phyloP scores from a whole-genome alignment of 345 rosid species.

The Trapa bicornis region DNA sequence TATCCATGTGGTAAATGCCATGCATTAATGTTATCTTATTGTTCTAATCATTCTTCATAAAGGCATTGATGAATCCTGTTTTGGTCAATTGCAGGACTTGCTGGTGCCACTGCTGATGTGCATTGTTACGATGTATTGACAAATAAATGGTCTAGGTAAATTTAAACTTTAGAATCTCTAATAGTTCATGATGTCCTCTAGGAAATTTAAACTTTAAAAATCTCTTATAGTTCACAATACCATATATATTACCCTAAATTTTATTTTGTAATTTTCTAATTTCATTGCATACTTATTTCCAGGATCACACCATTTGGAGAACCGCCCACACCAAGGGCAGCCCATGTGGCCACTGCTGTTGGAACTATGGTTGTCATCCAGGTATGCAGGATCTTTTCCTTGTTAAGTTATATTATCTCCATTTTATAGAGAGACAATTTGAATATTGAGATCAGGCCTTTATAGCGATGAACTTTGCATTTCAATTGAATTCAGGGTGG shows the following conservation, averaged over 20 bases:
- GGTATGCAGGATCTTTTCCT: constrained; percentile 33
- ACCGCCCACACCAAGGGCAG: constrained; percentile 98
- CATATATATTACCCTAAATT: background rate
- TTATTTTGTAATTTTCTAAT: background rate
- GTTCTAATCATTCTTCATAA: background rate
- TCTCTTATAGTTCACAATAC: background rate
- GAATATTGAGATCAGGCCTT: background rate
- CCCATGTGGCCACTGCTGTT: constrained; percentile 97
- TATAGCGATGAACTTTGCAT: constrained; percentile 7
- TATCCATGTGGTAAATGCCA: background rate
- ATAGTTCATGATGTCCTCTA: constrained; percentile 16
- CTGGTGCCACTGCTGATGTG: constrained; percentile 98
- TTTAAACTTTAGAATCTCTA: background rate
- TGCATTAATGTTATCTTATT: background rate
- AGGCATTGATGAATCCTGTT: constrained; percentile 4
- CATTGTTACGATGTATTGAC: constrained; percentile 91
- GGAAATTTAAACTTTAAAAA: constrained; percentile 25
- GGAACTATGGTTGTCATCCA: constrained; percentile 99
- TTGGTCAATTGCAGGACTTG: constrained; percentile 55
- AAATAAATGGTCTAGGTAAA: constrained; percentile 94
- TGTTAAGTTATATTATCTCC: constrained; percentile 7
- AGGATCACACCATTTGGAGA: constrained; percentile 94
- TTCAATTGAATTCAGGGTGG: constrained; percentile 59
- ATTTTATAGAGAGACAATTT: constrained; percentile 2
- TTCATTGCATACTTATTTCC: constrained; percentile 11